Evolutionary conservation across 108 stramenopile species (phyloP).

Genomic region (Epipyxis sp.): DNA sequence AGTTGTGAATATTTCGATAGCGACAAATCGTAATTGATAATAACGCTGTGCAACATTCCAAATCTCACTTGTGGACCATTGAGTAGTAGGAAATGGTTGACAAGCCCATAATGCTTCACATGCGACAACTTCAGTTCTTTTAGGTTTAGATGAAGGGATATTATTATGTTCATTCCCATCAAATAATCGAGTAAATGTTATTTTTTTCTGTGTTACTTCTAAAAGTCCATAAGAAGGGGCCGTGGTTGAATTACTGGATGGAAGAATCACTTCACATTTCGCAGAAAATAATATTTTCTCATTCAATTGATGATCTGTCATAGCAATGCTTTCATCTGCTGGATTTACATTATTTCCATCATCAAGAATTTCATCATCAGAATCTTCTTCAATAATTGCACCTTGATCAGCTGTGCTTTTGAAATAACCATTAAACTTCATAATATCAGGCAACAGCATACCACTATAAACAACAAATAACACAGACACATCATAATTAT

Average conservation of each 20-base stretch:
- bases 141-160: neutral
- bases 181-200: neutral
- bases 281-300: neutral
- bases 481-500: too few relatives aligned
- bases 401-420: too few relatives aligned
- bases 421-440: too few relatives aligned
- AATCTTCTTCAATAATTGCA: too few relatives aligned
- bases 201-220: neutral
- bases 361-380: too few relatives aligned
- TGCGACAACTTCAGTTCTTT: neutral
- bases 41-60: neutral
- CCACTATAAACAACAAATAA: too few relatives aligned
- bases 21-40: constrained; percentile 13
- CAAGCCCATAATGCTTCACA: constrained; percentile 22
- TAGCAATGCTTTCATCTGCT: neutral
- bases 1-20: constrained; percentile 22
- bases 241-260: constrained; percentile 9
- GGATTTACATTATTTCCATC: too few relatives aligned
- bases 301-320: neutral
- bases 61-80: neutral
- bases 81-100: neutral
- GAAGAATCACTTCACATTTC: constrained; percentile 3
- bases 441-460: too few relatives aligned
- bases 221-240: neutral
- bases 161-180: neutral